Evolutionary conservation across 805 yeast genomes (phyloP).

Genomic region (Komagataella phaffii): DNA sequence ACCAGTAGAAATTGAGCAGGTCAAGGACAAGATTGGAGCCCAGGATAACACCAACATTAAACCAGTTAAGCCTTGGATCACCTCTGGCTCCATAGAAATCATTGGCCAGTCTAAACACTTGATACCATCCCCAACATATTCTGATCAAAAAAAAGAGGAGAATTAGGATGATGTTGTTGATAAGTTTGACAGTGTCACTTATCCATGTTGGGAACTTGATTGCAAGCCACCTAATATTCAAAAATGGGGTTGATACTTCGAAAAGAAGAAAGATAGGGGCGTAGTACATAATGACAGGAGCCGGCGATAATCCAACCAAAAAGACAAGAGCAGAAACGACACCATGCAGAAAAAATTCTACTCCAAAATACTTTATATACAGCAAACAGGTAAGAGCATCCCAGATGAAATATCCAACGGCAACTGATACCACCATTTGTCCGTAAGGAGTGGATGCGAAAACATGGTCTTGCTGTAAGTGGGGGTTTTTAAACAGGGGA

Average conservation of each 20-base stretch:
- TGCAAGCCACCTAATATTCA: slow-evolving; percentile 23
- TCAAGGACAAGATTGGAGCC: slow-evolving; percentile 19
- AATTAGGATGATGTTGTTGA: slow-evolving; percentile 20
- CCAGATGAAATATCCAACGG: slow-evolving; percentile 22
- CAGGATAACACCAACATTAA: slow-evolving; percentile 15
- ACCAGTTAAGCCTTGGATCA: slow-evolving; percentile 14
- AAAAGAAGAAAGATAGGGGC: slow-evolving; percentile 20
- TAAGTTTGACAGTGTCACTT: slow-evolving; percentile 15
- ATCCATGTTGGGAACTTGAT: slow-evolving; percentile 16
- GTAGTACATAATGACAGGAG: slow-evolving; percentile 16
- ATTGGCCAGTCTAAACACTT: slow-evolving; percentile 12
- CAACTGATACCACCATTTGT: slow-evolving; percentile 15
- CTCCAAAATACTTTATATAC: slow-evolving; percentile 16
- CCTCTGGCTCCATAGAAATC: slow-evolving; percentile 15
- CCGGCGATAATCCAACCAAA: slow-evolving; percentile 11
- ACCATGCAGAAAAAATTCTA: slow-evolving; percentile 22
- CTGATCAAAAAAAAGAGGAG: slow-evolving; percentile 19
- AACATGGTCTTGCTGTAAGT: slow-evolving; percentile 15
- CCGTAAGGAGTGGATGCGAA: slow-evolving; percentile 21
- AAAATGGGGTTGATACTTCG: slow-evolving; percentile 23
- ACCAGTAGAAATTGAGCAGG: slow-evolving; percentile 21
- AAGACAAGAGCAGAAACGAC: slow-evolving; percentile 18
- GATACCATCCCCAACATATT: slow-evolving; percentile 25
- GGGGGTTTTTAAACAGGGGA: slow-evolving; percentile 15
- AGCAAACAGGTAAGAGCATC: slow-evolving; percentile 16